phyloP scores from a whole-genome alignment of 208 protist genomes.

The Acanthamoeba pearcei region DNA sequence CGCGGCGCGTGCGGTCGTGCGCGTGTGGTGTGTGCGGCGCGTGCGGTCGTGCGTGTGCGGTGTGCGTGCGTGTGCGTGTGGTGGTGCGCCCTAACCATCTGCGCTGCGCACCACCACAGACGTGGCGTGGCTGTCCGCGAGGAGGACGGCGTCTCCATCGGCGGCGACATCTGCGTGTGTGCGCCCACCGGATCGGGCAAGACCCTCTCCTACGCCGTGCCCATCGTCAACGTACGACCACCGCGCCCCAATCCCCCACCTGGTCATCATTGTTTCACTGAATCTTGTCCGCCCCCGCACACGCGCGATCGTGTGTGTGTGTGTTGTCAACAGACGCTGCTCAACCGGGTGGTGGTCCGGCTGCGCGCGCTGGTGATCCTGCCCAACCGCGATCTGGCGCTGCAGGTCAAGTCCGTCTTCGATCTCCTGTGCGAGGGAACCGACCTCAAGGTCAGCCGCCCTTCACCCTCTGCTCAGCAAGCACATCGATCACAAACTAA shows the following conservation, averaged over 20 bases:
- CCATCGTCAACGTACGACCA: constrained; percentile 87
- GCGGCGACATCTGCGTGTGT: constrained; percentile 88
- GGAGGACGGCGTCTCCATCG: constrained; percentile 47
- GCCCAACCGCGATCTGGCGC: constrained; percentile 89
- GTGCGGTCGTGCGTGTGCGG: no score
- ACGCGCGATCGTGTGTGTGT: constrained; percentile 38
- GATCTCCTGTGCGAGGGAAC: constrained; percentile 74
- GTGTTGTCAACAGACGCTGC: constrained; percentile 76
- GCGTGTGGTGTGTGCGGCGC: no score
- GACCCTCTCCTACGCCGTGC: constrained; percentile 90
- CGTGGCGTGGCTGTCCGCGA: constrained; percentile 27
- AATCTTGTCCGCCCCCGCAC: no score
- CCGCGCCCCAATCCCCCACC: constrained; percentile 73
- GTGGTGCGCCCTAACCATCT: neutral
- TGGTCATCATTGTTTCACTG: neutral
- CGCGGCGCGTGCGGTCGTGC: neutral
- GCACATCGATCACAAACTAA: neutral
- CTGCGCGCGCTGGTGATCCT: constrained; percentile 88
- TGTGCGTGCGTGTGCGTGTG: no score
- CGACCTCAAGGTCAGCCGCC: constrained; percentile 66
- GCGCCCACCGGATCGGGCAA: constrained; percentile 91
- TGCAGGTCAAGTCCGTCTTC: constrained; percentile 81
- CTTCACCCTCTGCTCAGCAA: neutral
- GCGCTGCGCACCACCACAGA: neutral
- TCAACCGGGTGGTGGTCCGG: constrained; percentile 80